These are phyloP conservation scores for Carpinus viminea DNA, from an alignment of 306 rosid genomes.

Conservation along the genomic window DNA sequence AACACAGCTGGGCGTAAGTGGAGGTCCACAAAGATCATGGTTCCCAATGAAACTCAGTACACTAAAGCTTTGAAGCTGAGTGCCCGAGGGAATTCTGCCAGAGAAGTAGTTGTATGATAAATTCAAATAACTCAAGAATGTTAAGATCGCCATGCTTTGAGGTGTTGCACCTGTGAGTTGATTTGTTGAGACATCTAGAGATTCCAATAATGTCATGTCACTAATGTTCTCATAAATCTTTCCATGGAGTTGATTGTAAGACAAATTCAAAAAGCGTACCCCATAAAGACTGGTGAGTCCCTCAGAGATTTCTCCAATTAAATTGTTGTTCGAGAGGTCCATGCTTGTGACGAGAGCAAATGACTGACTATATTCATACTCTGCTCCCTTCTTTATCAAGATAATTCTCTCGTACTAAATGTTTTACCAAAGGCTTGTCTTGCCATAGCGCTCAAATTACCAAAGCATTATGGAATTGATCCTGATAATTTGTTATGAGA, in stretches of 20 bases:
- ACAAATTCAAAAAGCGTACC: not conserved
- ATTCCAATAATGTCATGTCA: conserved; percentile 29
- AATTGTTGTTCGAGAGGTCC: too few relatives aligned
- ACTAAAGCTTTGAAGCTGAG: conserved; percentile 38
- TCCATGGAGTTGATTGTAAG: conserved; percentile 25
- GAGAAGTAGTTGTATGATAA: conserved; percentile 32
- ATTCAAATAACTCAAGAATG: conserved; percentile 25
- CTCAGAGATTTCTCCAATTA: too few relatives aligned
- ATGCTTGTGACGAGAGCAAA: too few relatives aligned
- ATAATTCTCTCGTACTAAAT: too few relatives aligned
- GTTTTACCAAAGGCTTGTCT: too few relatives aligned
- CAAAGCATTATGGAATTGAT: too few relatives aligned
- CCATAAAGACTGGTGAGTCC: not conserved
- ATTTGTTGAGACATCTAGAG: conserved; percentile 32
- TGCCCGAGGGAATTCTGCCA: conserved; percentile 31
- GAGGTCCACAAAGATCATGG: conserved; percentile 34
- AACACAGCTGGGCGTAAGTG: conserved; percentile 22
- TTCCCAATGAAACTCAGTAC: conserved; percentile 26
- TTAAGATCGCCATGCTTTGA: conserved; percentile 4
- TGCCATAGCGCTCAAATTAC: too few relatives aligned
- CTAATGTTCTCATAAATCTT: not conserved
- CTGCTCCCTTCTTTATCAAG: too few relatives aligned
- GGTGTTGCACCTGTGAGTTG: not conserved
- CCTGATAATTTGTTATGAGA: too few relatives aligned
- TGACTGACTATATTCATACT: too few relatives aligned